Conservation (phyloP, 306 rosid genomes). For the Glycyrrhiza uralensis region DNA sequence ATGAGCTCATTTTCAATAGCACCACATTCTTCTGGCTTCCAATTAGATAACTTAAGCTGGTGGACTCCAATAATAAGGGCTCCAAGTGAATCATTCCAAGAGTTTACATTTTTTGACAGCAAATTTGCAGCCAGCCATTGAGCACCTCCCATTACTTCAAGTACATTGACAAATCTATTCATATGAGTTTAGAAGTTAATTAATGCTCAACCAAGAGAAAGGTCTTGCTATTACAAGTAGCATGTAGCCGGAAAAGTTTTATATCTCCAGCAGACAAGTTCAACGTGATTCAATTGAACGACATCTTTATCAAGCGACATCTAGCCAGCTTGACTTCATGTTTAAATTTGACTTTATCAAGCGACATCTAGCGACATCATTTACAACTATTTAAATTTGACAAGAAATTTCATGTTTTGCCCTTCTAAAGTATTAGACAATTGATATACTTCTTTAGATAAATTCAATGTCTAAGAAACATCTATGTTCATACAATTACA, state of each 20-base stretch:
- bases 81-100: constrained; percentile 84
- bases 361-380: constrained; percentile 7
- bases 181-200: constrained; percentile 28
- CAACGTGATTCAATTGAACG: constrained; percentile 1
- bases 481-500: background rate
- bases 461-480: constrained; percentile 12
- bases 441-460: constrained; percentile 17
- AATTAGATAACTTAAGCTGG: constrained; percentile 74
- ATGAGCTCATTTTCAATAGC: constrained; percentile 86
- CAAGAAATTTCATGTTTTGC: background rate
- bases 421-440: background rate
- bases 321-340: background rate
- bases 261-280: constrained; percentile 18
- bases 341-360: too few species aligned
- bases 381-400: constrained; percentile 1
- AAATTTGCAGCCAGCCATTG: constrained; percentile 68
- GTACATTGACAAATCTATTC: constrained; percentile 71
- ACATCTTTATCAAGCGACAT: constrained; percentile 2
- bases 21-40: constrained; percentile 89
- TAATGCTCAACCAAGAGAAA: background rate
- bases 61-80: constrained; percentile 74
- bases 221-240: constrained; percentile 7
- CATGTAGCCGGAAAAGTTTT: constrained; percentile 2
- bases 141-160: constrained; percentile 79
- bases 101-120: constrained; percentile 54